Base-by-base conservation (phyloP, 2,329 filamentous ascomycete species). In the Zopfia rhizophila region DNA sequence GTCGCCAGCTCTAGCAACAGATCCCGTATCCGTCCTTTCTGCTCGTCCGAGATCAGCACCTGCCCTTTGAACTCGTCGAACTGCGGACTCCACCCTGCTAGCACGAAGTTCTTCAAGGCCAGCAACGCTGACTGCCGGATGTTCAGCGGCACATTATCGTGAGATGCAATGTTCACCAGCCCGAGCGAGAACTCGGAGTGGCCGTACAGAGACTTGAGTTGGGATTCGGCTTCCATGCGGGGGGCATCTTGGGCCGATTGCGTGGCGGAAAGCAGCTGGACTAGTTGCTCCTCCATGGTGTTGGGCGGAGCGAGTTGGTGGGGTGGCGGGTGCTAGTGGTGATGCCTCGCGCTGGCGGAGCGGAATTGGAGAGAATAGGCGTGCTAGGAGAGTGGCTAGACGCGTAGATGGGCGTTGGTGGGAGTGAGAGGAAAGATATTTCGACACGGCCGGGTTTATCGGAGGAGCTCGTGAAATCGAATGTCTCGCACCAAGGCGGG, bases 201-300 rank as follows among this genome's bases (percentile, higher is more conserved):
- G 51, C 80, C 72, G 68, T 88, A 87, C 55, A 89, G 84, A 55
- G 83, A 84, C 69, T 86, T 84, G 38, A 97, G 83, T 63, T 91
- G 89, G 66, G 87, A 80, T 76, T 99, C 94, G 61, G 94, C 94
- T 70, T 89, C 85, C 70, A 90, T 91, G 72, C 93, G 88, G 45
- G 88, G 86, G 43, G 77, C 85, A 71, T 93, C 87, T 48, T 86
- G 84, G 50, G 89, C 66, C 55, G 87, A 86, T 77, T 96, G 91
- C 37, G 92, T 96, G 74, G 91, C 90, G 65, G 88, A 85, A 56
- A 99, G 86, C 71, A 97, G 83, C 73, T 87, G 86, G 63, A 94
- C 86, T 73, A 99, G 85, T 79, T 96, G 87, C 76, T 95, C 88
- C 82, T 96, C 92, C 91, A 96, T 96, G 63, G 66, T 3, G 14